phyloP scores from a whole-genome alignment of 768 basidiomycete genomes.

The Leccinum obscurum region DNA sequence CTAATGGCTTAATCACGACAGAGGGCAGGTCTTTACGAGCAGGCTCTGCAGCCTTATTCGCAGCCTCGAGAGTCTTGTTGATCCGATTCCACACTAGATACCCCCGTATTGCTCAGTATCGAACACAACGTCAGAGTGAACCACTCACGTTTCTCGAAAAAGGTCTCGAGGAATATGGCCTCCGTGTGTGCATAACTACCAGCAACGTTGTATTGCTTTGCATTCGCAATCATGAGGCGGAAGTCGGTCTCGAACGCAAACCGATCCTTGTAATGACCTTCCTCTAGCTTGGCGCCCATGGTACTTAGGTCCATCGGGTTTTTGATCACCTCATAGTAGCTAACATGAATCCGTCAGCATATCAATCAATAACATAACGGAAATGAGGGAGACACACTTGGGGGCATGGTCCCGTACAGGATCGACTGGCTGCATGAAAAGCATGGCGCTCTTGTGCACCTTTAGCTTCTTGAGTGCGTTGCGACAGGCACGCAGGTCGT shows the following conservation, averaged over 20 bases:
- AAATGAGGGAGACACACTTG: slow-evolving; percentile 47
- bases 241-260: slow-evolving; percentile 86
- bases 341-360: slow-evolving; percentile 30
- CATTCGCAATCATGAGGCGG: slow-evolving; percentile 83
- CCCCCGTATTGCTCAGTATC: slow-evolving; percentile 3
- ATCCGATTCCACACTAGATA: slow-evolving; percentile 81
- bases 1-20: slow-evolving; percentile 25
- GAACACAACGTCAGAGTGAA: slow-evolving; percentile 3
- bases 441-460: slow-evolving; percentile 58
- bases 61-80: slow-evolving; percentile 77
- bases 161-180: slow-evolving; percentile 70
- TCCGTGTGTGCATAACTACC: slow-evolving; percentile 74
- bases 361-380: slow-evolving; percentile 2
- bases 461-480: slow-evolving; percentile 85
- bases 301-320: slow-evolving; percentile 95
- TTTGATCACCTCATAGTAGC: slow-evolving; percentile 90
- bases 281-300: slow-evolving; percentile 81
- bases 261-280: slow-evolving; percentile 82
- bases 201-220: slow-evolving; percentile 77
- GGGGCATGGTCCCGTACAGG: slow-evolving; percentile 91
- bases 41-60: slow-evolving; percentile 43
- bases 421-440: slow-evolving; percentile 92
- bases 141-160: slow-evolving; percentile 83
- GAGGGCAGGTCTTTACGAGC: slow-evolving; percentile 26
- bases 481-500: slow-evolving; percentile 73